Conservation (phyloP, 2,329 filamentous ascomycete genomes). For the Aspergillus brasiliensis region DNA sequence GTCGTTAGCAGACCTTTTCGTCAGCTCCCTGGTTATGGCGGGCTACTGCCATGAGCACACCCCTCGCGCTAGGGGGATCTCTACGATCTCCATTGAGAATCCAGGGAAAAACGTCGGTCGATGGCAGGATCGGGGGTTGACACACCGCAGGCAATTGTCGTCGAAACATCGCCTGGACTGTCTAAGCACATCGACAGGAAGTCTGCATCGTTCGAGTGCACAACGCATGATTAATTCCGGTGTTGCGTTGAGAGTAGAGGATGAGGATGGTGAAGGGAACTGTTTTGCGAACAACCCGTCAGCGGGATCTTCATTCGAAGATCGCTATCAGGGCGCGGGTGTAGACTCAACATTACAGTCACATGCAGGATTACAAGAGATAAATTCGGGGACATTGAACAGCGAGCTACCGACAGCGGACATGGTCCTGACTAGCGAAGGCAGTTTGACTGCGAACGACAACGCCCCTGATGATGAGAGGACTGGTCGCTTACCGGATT, state of each 20-base stretch:
- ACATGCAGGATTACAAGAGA: background rate
- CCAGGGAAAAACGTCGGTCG: constrained; percentile 22
- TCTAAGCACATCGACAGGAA: constrained; percentile 18
- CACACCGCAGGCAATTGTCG: constrained; percentile 18
- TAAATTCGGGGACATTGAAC: background rate
- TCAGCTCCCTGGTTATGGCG: constrained; percentile 56
- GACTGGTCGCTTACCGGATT: background rate
- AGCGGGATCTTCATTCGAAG: constrained; percentile 1
- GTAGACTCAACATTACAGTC: background rate
- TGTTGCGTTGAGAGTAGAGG: constrained; percentile 25
- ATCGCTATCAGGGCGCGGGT: constrained; percentile 1
- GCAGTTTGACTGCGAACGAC: background rate
- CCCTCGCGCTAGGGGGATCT: constrained; percentile 33
- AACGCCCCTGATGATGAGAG: background rate
- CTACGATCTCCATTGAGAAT: constrained; percentile 24
- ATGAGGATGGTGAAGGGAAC: constrained; percentile 20
- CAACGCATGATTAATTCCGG: constrained; percentile 33
- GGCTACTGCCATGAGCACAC: constrained; percentile 54
- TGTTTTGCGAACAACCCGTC: constrained; percentile 4
- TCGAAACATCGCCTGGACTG: constrained; percentile 22
- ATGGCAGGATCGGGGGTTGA: constrained; percentile 21
- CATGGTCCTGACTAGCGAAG: background rate
- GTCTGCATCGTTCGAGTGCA: constrained; percentile 23
- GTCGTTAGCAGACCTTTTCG: constrained; percentile 55
- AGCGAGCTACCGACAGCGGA: background rate